Percentiles rank a stretch among this genome's conserved stretches.
Evolutionary conservation across 2,329 filamentous ascomycete genomes (phyloP).

Genomic region (Ceratocystis variospora): DNA sequence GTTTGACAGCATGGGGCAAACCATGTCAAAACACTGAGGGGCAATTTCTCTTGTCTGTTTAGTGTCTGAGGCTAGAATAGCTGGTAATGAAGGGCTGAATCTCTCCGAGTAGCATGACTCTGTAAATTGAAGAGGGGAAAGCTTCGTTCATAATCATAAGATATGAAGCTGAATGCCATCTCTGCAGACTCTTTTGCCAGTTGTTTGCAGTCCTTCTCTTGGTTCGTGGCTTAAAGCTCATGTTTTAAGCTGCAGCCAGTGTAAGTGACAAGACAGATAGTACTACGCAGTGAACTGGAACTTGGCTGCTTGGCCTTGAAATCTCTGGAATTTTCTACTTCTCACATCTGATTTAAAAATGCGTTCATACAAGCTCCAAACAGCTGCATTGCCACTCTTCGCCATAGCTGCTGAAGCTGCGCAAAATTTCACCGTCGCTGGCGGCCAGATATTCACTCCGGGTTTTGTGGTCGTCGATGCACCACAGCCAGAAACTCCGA

Average conservation of each 20-base stretch:
- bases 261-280: not conserved
- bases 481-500: conserved; percentile 49
- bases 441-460: conserved; percentile 56
- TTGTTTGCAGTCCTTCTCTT: not conserved
- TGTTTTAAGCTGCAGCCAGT: not conserved
- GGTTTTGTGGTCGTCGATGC: conserved; percentile 54
- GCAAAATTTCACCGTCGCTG: conserved; percentile 41
- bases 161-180: not conserved
- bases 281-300: not conserved
- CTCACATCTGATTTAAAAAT: not conserved
- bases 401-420: conserved; percentile 25
- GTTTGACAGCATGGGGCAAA: not conserved
- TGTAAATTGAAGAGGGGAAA: not conserved
- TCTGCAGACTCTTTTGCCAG: not conserved
- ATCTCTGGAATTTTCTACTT: not conserved
- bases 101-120: conserved; percentile 11
- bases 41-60: conserved; percentile 1
- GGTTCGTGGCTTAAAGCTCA: not conserved
- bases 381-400: conserved; percentile 21
- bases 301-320: not conserved
- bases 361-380: not conserved
- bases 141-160: not conserved
- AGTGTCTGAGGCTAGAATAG: conserved; percentile 5
- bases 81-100: not conserved
- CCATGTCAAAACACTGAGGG: not conserved